Evolutionary conservation across 2,329 filamentous ascomycete genomes (phyloP).

Genomic region (Ophiostoma perfectum): DNA sequence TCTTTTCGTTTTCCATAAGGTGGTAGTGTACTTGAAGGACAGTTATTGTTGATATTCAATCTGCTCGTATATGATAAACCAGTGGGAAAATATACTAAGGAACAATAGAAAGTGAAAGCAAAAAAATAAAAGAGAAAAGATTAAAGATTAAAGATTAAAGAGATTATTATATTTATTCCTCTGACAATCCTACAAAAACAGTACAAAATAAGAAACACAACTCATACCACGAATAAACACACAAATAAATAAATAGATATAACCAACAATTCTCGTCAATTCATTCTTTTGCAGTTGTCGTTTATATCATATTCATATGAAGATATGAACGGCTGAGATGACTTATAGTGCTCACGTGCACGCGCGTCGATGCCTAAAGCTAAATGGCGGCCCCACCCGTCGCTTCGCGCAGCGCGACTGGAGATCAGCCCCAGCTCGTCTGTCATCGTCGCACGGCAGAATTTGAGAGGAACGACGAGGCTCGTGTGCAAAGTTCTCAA

Average conservation of each 20-base stretch:
- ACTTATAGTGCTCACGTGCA: slow-evolving; percentile 20
- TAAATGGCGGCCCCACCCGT: background rate
- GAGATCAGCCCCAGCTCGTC: background rate
- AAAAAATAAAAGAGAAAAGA: too few species aligned
- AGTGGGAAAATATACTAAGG: too few species aligned
- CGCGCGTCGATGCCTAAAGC: slow-evolving; percentile 20
- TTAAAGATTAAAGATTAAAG: too few species aligned
- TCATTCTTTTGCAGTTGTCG: background rate
- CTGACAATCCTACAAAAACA: too few species aligned
- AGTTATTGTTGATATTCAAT: too few species aligned
- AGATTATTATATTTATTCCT: too few species aligned
- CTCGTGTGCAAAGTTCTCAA: background rate
- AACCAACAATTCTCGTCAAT: too few species aligned
- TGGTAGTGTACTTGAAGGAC: too few species aligned
- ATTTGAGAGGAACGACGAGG: background rate
- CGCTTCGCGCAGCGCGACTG: slow-evolving; percentile 15
- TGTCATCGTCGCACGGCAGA: background rate
- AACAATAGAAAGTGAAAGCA: too few species aligned
- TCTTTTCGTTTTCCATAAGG: background rate
- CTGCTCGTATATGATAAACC: too few species aligned
- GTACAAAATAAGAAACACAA: too few species aligned
- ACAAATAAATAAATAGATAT: background rate
- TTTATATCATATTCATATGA: background rate
- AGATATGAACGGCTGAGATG: background rate
- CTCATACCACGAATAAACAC: background rate